A percentile compares a stretch with the other conserved stretches of the same genome.
Conservation (phyloP, 768 basidiomycete species). For the Hericium alpestre region DNA sequence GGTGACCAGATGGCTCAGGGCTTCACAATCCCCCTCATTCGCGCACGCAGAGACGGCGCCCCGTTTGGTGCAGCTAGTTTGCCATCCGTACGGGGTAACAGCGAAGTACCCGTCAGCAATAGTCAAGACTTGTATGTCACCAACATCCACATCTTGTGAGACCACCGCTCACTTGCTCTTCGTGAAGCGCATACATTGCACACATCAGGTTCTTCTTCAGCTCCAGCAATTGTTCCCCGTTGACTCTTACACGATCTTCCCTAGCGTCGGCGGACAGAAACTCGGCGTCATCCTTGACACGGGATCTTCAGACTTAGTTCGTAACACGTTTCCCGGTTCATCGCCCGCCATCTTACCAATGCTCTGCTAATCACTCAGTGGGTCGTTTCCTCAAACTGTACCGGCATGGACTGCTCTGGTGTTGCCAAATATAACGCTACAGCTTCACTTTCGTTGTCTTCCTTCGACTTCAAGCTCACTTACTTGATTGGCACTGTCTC, state of each 20-base stretch:
- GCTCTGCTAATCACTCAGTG: not conserved
- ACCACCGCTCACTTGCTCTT: not conserved
- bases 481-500: conserved; percentile 43
- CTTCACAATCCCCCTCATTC: not conserved
- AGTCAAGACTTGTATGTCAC: conserved; percentile 18
- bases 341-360: not conserved
- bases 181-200: conserved; percentile 30
- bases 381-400: not conserved
- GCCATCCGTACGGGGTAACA: not conserved
- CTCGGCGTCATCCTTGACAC: conserved; percentile 43
- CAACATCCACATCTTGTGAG: not conserved
- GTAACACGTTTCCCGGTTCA: conserved; percentile 7
- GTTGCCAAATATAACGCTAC: conserved; percentile 31
- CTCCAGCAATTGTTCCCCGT: not conserved
- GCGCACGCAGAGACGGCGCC: not conserved
- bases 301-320: conserved; percentile 47
- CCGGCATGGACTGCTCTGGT: conserved; percentile 32
- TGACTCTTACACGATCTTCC: not conserved
- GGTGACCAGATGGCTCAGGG: not conserved
- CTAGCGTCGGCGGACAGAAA: conserved; percentile 32
- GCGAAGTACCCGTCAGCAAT: conserved; percentile 10
- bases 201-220: conserved; percentile 21
- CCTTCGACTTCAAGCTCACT: conserved; percentile 29
- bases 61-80: too few relatives aligned
- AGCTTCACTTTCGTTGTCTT: conserved; percentile 22